Evolutionary conservation across 495 filamentous ascomycete genomes (phyloP).

Genomic region (Penicillium alfredii): DNA sequence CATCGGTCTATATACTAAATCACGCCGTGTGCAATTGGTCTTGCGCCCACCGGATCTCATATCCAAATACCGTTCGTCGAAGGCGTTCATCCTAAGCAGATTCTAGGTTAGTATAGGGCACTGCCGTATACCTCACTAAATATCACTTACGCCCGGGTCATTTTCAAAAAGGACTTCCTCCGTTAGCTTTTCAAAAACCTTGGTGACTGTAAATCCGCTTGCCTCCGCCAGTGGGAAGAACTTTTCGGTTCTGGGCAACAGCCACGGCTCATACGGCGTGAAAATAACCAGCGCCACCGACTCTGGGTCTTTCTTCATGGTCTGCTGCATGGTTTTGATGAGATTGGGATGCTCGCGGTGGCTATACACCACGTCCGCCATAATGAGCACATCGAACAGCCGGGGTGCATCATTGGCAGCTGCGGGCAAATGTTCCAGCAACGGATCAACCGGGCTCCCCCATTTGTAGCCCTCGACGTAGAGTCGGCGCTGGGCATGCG

Average conservation of each 20-base stretch:
- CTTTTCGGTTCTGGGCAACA: constrained; percentile 71
- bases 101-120: too few relatives aligned
- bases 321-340: constrained; percentile 58
- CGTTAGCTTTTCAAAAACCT: constrained; percentile 75
- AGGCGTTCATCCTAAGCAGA: constrained; percentile 60
- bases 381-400: constrained; percentile 72
- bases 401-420: constrained; percentile 9
- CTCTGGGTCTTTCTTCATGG: constrained; percentile 47
- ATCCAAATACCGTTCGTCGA: constrained; percentile 76
- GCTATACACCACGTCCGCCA: constrained; percentile 86
- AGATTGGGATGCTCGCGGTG: constrained; percentile 78
- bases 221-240: constrained; percentile 74
- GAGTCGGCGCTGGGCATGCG: constrained; percentile 31
- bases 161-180: constrained; percentile 82
- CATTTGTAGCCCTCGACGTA: constrained; percentile 68
- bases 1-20: too few relatives aligned
- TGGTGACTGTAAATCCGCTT: constrained; percentile 64
- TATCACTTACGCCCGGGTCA: constrained; percentile 69
- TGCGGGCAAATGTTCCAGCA: constrained; percentile 47
- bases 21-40: constrained; percentile 26
- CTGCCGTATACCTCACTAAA: too few relatives aligned
- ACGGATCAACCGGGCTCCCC: constrained; percentile 52
- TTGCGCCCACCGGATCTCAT: constrained; percentile 48
- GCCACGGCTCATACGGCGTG: constrained; percentile 87
- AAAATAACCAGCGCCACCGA: constrained; percentile 81